Evolutionary conservation across 805 yeast species (phyloP), one percentile per base, ranked within the genome.

Genomic region (Kodamaea leandrae): DNA sequence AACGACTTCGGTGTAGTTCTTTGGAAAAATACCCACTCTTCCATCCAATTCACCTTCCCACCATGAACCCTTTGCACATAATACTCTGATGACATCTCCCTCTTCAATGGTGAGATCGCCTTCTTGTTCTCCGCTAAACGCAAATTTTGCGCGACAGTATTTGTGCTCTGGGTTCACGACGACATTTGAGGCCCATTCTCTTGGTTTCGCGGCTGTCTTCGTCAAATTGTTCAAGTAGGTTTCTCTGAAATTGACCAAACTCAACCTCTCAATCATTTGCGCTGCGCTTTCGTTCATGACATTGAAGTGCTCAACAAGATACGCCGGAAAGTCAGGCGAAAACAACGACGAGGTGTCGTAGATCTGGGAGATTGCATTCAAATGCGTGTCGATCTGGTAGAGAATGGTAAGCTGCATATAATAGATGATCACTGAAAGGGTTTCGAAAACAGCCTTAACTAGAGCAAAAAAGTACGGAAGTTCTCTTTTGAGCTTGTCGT

Each of bases 91-190:
- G 16, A 49, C 47, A 44, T 76, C 80, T 3, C 77, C 79, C 23
- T 51, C 57, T 12, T 48, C 39, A 38, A 79, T 66, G 3, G 64
- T 45, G 29, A 79, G 55, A 47, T 79, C 83, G 3, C 65, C 71
- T 0, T 45, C 42, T 27, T 64, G 56, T 15, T 63, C 53, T 0
- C 68, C 72, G 1, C 51, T 36, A 44, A 64, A 40, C 6, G 35
- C 20, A 47, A 55, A 77, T 7, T 65, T 27, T 0, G 79, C 82
- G 33, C 53, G 52, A 47, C 76, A 69, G 21, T 40, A 38, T 37
- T 43, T 13, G 45, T 46, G 9, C 9, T 20, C 18, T 2, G 41
- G 41, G 29, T 38, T 32, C 21, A 30, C 29, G n/a, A 25, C 38
- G 6, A 17, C 28, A 25, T 24, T 20, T 4, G 24, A 26, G 3